Base-by-base conservation (phyloP, 371 early-diverging fungal species). In the Umbelopsis sp. region DNA sequence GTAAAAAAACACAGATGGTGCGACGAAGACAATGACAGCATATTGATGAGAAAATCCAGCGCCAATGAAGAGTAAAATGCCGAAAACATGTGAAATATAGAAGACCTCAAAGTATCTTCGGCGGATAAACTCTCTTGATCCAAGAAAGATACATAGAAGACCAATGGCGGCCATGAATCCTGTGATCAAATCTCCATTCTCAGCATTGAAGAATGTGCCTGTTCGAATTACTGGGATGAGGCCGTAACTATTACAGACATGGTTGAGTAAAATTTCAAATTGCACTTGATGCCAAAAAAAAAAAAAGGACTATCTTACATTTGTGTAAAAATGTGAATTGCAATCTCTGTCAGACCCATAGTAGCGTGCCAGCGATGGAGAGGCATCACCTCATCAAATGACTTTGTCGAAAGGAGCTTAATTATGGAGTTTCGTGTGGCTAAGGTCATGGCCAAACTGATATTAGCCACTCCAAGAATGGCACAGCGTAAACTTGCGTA, bases 281-380 rank as follows among this genome's bases (percentile, higher is more conserved):
- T 14, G 14, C 12, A 57, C 35, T 5, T 10, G 16, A 14, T 18
- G 20, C 11, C n/a, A n/a, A 6, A 12, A 46, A 11, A 20, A 16
- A 57, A 1, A 4, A 5, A 14, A 18, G 35, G 1, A 5, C 14
- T 29, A 29, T 57, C 57, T 57, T 57, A 57, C 57, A 57, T 0
- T 29, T 57, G 57, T 4, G 35, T 5, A 0, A 0, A 6, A 35
- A 8, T 35, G 18, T 57, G 57, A 35, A 57, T 10, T 18, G 35
- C 18, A 18, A 57, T 35, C 29, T 57, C 57, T 3, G 18, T 11
- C 18, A 57, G 57, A 18, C 57, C 57, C 22, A 57, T 24, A 11
- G 29, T 18, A 16, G 29, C 57, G 18, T 57, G 57, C 57, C 29
- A 57, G 22, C 57, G 29, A n/a, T 57, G 57, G 18, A 57, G 35